Base-by-base conservation (phyloP, 768 basidiomycete genomes). In the Rhizopogon salebrosus region DNA sequence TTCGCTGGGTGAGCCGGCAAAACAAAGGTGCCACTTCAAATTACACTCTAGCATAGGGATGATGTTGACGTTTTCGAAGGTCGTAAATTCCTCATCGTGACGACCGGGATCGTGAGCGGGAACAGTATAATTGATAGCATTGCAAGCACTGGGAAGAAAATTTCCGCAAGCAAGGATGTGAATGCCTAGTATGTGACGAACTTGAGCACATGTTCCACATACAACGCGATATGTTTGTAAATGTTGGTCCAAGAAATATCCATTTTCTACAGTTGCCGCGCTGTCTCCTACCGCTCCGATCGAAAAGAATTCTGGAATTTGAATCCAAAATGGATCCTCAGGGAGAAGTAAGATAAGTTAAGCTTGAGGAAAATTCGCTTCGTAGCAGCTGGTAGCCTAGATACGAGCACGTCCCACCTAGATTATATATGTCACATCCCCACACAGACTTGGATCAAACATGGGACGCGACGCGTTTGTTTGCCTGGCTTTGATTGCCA, bases 1-100 rank as follows among this genome's bases (percentile, higher is more conserved):
- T 99, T 59, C 78, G 97, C 65, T 97, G 93, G 92, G 87, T 95
- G 62, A 80, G 84, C 52, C 80, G 85, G 60, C 92, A 93, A 67
- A 87, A 87, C 59, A 80, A 79, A 77, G 95, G 92, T 83, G 62
- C 24, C 54, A 11, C 49, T 50, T 59, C 34, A n/a, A n/a, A 35
- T 53, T 27, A 9, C 23, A 14, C n/a, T 10, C 27, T 29, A 27
- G 34, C 18, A 36, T 45, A n/a, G 34, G 26, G 9, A 8, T 20
- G 42, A 16, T 27, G 60, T 50, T 66, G 31, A 62, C 48, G 40
- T 48, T 48, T 56, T 23, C 35, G 50, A 66, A 95, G 92, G 92
- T 23, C 84, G 95, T 41, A 84, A 80, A 57, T 92, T 94, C 68
- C 69, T 98, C 62, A 85, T 98, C 52, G 91, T 89, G 20, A 95